A percentile compares a stretch with the other conserved stretches of the same genome.
Conservation (phyloP, 345 rosid species). For the Moricandia moricandioides region DNA sequence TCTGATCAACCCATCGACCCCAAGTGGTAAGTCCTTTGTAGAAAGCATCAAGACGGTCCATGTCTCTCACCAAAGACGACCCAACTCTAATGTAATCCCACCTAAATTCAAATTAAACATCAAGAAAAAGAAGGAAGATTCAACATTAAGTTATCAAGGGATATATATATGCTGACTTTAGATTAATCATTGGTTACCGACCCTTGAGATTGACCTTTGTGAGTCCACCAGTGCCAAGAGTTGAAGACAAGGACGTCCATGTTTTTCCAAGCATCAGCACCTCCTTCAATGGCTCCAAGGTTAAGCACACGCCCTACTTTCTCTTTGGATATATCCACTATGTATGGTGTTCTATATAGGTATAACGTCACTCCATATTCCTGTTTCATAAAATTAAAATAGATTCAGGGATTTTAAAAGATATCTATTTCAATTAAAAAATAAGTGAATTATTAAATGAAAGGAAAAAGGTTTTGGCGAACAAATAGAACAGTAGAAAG, state of each 20-base stretch:
- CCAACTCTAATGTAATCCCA: conserved; percentile 86
- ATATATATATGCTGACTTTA: background rate
- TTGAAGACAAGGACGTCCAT: conserved; percentile 89
- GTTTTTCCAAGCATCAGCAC: conserved; percentile 59
- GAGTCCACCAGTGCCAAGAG: conserved; percentile 99
- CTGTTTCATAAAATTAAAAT: conserved; percentile 40
- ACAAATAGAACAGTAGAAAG: conserved; percentile 29
- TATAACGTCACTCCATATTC: conserved; percentile 62
- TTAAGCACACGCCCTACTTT: conserved; percentile 59
- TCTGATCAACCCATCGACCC: conserved; percentile 80
- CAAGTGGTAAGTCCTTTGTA: conserved; percentile 74
- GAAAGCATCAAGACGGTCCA: conserved; percentile 73
- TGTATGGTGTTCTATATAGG: conserved; percentile 72
- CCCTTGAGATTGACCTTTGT: conserved; percentile 68
- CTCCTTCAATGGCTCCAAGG: conserved; percentile 61
- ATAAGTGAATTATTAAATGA: background rate
- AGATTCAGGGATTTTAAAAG: background rate
- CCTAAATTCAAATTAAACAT: conserved; percentile 35
- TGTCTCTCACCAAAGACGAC: conserved; percentile 44
- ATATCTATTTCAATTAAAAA: background rate
- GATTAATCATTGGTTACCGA: conserved; percentile 30
- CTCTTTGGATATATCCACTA: conserved; percentile 72
- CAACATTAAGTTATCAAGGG: background rate
- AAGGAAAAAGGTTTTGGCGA: background rate
- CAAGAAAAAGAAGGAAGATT: background rate